Evolutionary conservation across 2,329 filamentous ascomycete genomes (phyloP).

Genomic region (Trichoderma aggressivum): DNA sequence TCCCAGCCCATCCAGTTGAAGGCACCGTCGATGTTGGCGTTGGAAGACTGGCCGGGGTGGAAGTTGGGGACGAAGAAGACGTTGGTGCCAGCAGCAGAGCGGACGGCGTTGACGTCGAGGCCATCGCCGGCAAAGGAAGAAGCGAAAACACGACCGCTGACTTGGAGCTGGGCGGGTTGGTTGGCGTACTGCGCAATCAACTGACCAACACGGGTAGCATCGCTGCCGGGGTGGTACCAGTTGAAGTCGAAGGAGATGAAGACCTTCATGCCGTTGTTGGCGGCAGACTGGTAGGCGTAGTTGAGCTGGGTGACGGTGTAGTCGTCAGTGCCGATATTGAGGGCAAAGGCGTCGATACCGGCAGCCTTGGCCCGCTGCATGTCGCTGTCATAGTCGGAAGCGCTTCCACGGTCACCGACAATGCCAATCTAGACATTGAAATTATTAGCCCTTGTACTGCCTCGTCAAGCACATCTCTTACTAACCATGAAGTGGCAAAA

Average conservation of each 20-base stretch:
- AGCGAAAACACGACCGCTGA: conserved; percentile 49
- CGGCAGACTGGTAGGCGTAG: conserved; percentile 48
- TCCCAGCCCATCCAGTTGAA: conserved; percentile 49
- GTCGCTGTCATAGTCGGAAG: conserved; percentile 45
- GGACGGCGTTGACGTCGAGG: conserved; percentile 41
- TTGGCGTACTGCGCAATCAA: conserved; percentile 45
- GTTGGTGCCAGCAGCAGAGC: conserved; percentile 40
- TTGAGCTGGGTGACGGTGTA: conserved; percentile 45
- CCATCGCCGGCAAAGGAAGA: conserved; percentile 52
- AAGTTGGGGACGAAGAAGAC: conserved; percentile 52
- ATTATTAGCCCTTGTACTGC: background rate
- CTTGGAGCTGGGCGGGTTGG: conserved; percentile 44
- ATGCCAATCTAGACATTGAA: conserved; percentile 38
- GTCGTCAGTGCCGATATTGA: conserved; percentile 47
- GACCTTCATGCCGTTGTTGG: conserved; percentile 47
- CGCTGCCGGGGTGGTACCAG: conserved; percentile 36
- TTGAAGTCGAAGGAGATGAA: conserved; percentile 58
- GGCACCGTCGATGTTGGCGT: conserved; percentile 41
- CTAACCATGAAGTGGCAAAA: conserved; percentile 45
- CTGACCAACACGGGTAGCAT: conserved; percentile 40
- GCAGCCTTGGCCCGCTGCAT: conserved; percentile 43
- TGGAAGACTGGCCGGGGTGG: conserved; percentile 36
- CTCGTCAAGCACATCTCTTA: background rate
- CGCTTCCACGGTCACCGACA: conserved; percentile 39
- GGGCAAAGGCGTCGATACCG: conserved; percentile 47